phyloP scores from a whole-genome alignment of 2,329 filamentous ascomycete genomes.

The Colletotrichum orchidophilum region DNA sequence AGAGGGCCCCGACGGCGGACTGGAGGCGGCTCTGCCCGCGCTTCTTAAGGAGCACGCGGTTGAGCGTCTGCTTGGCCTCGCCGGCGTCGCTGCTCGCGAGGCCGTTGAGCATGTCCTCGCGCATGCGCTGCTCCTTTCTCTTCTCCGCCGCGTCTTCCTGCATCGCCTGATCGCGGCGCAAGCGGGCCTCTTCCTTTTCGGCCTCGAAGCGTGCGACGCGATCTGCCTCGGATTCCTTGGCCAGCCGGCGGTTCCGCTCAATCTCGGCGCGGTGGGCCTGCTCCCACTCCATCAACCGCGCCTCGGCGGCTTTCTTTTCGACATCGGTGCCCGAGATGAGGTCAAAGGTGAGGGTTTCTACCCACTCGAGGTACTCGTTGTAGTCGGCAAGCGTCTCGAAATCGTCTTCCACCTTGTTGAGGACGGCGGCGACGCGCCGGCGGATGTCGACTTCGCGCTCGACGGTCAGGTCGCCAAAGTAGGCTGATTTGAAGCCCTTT shows the following conservation, averaged over 20 bases:
- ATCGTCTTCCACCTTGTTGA: constrained; percentile 91
- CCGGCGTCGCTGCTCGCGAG: constrained; percentile 70
- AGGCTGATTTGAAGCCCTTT: constrained; percentile 84
- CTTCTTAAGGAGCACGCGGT: constrained; percentile 77
- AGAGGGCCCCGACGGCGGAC: constrained; percentile 42
- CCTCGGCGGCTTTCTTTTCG: constrained; percentile 60
- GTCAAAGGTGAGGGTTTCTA: constrained; percentile 91
- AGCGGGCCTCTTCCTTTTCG: constrained; percentile 73
- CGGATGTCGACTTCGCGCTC: constrained; percentile 96
- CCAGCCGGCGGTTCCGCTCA: constrained; percentile 66
- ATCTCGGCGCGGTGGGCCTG: constrained; percentile 76
- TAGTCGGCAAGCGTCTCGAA: constrained; percentile 86
- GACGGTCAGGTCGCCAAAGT: constrained; percentile 86
- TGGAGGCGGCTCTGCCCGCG: constrained; percentile 63
- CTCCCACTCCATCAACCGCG: constrained; percentile 68
- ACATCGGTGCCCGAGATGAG: constrained; percentile 78
- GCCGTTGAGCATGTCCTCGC: constrained; percentile 75
- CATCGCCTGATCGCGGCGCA: constrained; percentile 69
- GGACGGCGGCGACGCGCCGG: constrained; percentile 78
- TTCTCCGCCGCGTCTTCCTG: constrained; percentile 78
- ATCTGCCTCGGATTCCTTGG: constrained; percentile 64
- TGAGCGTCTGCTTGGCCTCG: constrained; percentile 66
- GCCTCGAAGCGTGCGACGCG: constrained; percentile 65
- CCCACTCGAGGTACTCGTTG: constrained; percentile 94
- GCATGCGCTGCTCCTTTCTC: constrained; percentile 68